Evolutionary conservation across 2,329 filamentous ascomycete genomes (phyloP).

Genomic region (Didymella exigua): DNA sequence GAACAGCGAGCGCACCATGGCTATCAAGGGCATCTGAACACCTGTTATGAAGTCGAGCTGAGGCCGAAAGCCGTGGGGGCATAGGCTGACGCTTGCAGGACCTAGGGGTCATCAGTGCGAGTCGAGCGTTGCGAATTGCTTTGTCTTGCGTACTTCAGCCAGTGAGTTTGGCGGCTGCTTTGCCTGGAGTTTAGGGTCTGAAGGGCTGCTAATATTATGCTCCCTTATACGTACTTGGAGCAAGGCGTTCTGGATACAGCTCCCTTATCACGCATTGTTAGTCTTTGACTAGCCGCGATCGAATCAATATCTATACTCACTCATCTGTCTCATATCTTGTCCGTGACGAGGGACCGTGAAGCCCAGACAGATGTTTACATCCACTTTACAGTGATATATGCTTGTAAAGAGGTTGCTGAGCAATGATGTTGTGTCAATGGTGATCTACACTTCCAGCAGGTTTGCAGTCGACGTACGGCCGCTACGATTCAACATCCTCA

Average conservation of each 20-base stretch:
- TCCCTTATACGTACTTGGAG: conserved; percentile 1
- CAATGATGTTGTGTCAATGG: background rate
- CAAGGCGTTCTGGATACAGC: conserved; percentile 16
- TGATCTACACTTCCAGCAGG: background rate
- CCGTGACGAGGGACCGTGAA: background rate
- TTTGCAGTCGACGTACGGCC: too few relatives aligned
- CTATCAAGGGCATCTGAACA: conserved; percentile 83
- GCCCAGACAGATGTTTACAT: background rate
- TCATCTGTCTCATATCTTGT: background rate
- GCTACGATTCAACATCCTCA: background rate
- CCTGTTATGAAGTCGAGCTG: background rate
- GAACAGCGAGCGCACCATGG: conserved; percentile 88
- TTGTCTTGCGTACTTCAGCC: conserved; percentile 14
- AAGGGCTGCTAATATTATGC: conserved; percentile 9
- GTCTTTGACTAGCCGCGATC: conserved; percentile 4
- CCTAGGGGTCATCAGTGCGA: background rate
- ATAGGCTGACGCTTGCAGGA: background rate
- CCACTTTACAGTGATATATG: background rate
- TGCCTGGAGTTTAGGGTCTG: conserved; percentile 11
- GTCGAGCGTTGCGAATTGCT: conserved; percentile 1
- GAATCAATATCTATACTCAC: conserved; percentile 10
- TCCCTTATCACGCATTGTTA: background rate
- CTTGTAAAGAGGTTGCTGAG: too few relatives aligned
- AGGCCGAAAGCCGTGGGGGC: background rate
- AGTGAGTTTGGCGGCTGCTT: conserved; percentile 12